Base-by-base conservation (phyloP, 1,139 yeast genomes). In the Debaryomyces coudertii region DNA sequence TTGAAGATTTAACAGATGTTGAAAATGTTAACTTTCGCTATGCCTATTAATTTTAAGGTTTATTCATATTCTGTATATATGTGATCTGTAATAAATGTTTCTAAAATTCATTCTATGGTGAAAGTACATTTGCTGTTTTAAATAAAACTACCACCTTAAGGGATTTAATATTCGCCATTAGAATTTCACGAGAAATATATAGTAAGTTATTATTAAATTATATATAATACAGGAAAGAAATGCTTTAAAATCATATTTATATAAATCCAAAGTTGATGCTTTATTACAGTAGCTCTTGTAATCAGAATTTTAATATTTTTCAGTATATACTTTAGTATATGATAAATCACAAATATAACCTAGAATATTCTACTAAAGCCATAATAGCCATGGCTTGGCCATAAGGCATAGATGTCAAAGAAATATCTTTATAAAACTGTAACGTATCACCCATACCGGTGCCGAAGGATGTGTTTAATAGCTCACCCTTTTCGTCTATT, bases 381-480 rank as follows among this genome's bases (percentile, higher is more conserved):
- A 66, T 65, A 40, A 66, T 66, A 11, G 69, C 71, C 69, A 66
- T 63, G 15, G 71, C 71, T 50, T 66, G 71, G 1, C 71, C 71
- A 49, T 66, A 66, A 4, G 71, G 71, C 71, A 66, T 66, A 6
- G 61, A 54, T 3, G 68, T 65, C 38, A 66, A 57, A 14, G 67
- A 67, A 42, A 66, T 66, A 38, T 66, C 66, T 43, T 55, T 63
- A 50, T 66, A 66, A 39, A 64, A 66, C 45, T 66, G 68, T 33
- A 65, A 50, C 38, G 46, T 44, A 31, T 56, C 57, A 12, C 71
- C 71, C 66, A 66, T 65, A 14, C 68, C 68, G 7, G 71, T 66
- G 22, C 71, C 71, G 47, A 65, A 66, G 5, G 69, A 63, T 14
- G 71, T 66, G 44, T 65, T 62, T 33, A 59, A 50, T 36, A 66